Evolutionary conservation across 139 green algal genomes (phyloP).

Genomic region (Pycnococcus provasolii): DNA sequence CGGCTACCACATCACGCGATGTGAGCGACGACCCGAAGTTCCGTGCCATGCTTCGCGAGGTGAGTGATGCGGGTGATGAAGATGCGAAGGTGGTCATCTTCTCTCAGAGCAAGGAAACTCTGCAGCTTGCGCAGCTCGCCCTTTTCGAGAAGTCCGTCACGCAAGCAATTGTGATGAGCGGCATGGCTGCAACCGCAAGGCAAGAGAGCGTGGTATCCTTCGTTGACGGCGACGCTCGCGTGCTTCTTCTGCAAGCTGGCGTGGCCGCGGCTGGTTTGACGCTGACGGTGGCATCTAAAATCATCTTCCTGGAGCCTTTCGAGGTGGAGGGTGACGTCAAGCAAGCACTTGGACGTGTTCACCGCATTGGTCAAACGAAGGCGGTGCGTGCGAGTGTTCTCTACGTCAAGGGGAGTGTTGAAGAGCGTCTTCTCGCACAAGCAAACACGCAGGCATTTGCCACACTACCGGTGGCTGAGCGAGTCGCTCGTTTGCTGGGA

Average conservation of each 20-base stretch:
- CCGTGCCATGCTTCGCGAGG: neutral
- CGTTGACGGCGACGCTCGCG: neutral
- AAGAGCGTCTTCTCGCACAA: slow-evolving; percentile 3
- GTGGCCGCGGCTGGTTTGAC: slow-evolving; percentile 30
- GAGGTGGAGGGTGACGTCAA: slow-evolving; percentile 24
- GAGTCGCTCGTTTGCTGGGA: too few relatives aligned
- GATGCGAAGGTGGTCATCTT: slow-evolving; percentile 8
- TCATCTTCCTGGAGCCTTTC: slow-evolving; percentile 36
- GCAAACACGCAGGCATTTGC: too few relatives aligned
- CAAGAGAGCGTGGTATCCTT: too few relatives aligned
- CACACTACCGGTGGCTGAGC: too few relatives aligned
- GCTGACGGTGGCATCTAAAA: slow-evolving; percentile 31
- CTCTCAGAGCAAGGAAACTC: neutral
- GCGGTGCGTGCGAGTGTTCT: too few relatives aligned
- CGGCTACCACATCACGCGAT: too few relatives aligned
- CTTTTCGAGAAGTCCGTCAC: too few relatives aligned
- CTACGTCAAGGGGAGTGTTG: slow-evolving; percentile 7
- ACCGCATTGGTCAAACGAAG: slow-evolving; percentile 35
- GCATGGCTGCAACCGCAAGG: too few relatives aligned
- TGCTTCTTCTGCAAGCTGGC: slow-evolving; percentile 26
- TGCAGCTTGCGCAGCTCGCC: too few relatives aligned
- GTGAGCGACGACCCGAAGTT: neutral
- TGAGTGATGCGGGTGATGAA: neutral
- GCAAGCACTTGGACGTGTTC: slow-evolving; percentile 34
- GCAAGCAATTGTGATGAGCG: too few relatives aligned